phyloP scores from a whole-genome alignment of 768 basidiomycete genomes.

The Tubosaeta sp. region DNA sequence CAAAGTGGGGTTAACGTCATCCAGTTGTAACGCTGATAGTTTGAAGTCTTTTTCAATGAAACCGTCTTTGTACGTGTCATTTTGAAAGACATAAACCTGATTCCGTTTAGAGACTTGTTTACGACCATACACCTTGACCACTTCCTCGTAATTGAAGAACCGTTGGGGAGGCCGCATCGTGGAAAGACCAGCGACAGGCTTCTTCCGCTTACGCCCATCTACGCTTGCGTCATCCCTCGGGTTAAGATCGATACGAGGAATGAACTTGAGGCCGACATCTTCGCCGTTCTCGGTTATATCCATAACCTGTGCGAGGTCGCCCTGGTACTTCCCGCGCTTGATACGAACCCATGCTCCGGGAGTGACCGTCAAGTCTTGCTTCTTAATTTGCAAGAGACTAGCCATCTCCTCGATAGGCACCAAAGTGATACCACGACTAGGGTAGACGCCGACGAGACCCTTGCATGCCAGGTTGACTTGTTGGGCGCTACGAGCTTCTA shows the following conservation, averaged over 20 bases:
- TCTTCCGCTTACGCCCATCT: slow-evolving; percentile 77
- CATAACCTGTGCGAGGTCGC: slow-evolving; percentile 93
- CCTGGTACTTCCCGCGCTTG: slow-evolving; percentile 87
- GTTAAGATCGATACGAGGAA: slow-evolving; percentile 96
- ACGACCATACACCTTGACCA: slow-evolving; percentile 78
- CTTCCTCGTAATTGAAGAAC: slow-evolving; percentile 92
- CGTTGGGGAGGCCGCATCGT: slow-evolving; percentile 85
- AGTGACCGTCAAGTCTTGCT: slow-evolving; percentile 79
- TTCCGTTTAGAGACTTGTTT: slow-evolving; percentile 72
- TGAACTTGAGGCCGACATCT: slow-evolving; percentile 86
- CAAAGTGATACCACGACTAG: slow-evolving; percentile 72
- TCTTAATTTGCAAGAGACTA: slow-evolving; percentile 91
- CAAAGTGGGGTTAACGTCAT: slow-evolving; percentile 91
- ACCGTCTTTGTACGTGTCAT: slow-evolving; percentile 91
- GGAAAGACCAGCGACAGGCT: slow-evolving; percentile 42
- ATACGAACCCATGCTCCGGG: slow-evolving; percentile 95
- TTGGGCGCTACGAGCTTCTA: slow-evolving; percentile 86
- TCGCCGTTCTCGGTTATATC: slow-evolving; percentile 93
- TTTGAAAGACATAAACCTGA: slow-evolving; percentile 79
- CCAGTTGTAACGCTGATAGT: slow-evolving; percentile 67
- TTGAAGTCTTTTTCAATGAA: slow-evolving; percentile 97
- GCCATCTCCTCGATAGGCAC: slow-evolving; percentile 99
- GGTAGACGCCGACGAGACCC: slow-evolving; percentile 91
- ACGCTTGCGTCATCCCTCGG: slow-evolving; percentile 75
- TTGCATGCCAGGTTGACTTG: slow-evolving; percentile 81